A percentile compares a stretch with the other conserved stretches of the same genome.
Conservation (phyloP, 2,329 filamentous ascomycete genomes). For the Sclerotinia minor region DNA sequence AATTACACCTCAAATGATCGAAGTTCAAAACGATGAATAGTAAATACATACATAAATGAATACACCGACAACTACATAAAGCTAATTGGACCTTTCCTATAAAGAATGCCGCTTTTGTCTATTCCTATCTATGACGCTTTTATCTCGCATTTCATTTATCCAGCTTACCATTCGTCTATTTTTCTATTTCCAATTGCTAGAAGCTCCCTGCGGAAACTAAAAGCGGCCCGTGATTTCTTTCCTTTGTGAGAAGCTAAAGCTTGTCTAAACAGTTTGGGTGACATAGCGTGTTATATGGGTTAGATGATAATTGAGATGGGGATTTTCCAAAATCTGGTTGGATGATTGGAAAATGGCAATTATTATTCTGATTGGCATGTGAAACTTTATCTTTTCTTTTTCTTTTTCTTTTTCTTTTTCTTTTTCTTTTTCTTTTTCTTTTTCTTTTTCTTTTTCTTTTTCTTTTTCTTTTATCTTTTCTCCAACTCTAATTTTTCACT, state of each 20-base stretch:
- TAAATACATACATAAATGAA: too few species aligned
- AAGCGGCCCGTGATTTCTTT: too few species aligned
- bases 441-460: background rate
- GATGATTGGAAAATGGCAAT: constrained; percentile 1
- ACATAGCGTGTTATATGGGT: background rate
- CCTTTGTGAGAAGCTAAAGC: background rate
- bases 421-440: background rate
- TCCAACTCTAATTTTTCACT: background rate
- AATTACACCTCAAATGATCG: too few species aligned
- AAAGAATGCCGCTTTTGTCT: background rate
- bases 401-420: background rate
- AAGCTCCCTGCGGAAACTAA: background rate
- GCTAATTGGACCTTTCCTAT: background rate
- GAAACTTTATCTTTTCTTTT: background rate
- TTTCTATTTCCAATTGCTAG: too few species aligned
- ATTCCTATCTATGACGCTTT: background rate
- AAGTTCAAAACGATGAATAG: background rate
- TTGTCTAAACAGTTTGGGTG: background rate
- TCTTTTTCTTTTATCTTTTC: background rate
- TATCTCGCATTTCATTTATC: background rate
- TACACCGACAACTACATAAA: too few species aligned
- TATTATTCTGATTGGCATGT: background rate
- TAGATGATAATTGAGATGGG: background rate
- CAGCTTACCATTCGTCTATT: background rate
- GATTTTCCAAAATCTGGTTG: too few species aligned